Conservation (phyloP, 2,329 filamentous ascomycete genomes). For the Onygena corvina region DNA sequence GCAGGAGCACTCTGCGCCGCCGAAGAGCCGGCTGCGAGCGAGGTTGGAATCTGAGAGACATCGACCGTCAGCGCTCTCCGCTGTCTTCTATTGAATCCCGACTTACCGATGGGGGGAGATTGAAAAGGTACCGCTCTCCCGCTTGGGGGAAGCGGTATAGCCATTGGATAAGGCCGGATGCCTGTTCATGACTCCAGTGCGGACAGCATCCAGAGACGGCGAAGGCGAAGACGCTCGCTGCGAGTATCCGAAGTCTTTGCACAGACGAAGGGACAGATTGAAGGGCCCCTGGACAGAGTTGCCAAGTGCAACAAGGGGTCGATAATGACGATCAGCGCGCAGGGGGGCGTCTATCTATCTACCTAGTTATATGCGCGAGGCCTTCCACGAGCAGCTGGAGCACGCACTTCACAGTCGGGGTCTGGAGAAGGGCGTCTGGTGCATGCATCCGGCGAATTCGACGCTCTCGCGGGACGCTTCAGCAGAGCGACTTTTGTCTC, state of each 20-base stretch:
- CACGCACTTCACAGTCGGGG: too few species aligned
- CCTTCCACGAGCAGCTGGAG: too few species aligned
- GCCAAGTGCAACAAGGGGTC: background rate
- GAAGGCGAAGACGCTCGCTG: background rate
- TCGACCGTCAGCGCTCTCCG: constrained; percentile 8
- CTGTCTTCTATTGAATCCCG: background rate
- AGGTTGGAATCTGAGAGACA: constrained; percentile 60
- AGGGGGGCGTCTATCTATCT: too few species aligned
- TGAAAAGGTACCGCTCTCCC: constrained; percentile 59
- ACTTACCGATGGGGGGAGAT: constrained; percentile 76
- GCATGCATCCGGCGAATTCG: too few species aligned
- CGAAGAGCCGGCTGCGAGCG: constrained; percentile 62
- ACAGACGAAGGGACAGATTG: background rate
- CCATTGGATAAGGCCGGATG: constrained; percentile 79
- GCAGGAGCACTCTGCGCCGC: constrained; percentile 59
- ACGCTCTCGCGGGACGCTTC: too few species aligned
- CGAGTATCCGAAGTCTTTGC: constrained; percentile 4
- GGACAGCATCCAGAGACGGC: constrained; percentile 21
- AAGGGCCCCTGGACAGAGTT: constrained; percentile 6
- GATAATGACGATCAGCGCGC: background rate
- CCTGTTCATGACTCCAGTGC: constrained; percentile 61
- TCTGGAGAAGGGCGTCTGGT: too few species aligned
- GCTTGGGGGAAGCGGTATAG: constrained; percentile 54
- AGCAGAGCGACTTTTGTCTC: too few species aligned
- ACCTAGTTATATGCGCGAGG: too few species aligned